Base-by-base conservation (phyloP, 1,139 yeast species). In the Candida neerlandica region DNA sequence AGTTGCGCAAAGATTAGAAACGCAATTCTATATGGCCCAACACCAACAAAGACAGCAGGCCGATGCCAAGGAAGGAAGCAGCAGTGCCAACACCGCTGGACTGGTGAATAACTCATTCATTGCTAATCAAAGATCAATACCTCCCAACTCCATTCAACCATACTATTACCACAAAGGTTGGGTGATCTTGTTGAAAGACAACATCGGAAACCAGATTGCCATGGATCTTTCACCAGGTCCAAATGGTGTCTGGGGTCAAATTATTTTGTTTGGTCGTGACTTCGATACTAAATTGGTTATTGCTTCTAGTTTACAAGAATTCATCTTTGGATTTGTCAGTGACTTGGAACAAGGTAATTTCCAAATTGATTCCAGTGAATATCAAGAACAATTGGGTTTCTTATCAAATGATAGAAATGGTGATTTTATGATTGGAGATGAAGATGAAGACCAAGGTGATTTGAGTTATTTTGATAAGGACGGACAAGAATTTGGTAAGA, bases 171-270 rank as follows among this genome's bases (percentile, higher is more conserved):
- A 82, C 60, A 77, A 77, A 46, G 78, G 82, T 6, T 84, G 88
- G 89, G 70, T 84, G 46, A 85, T 86, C 9, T 63, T 84, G 49
- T 75, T 79, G 27, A 80, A 77, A 57, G 89, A 84, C 62, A 75
- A 71, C 47, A 75, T 70, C 50, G 89, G 89, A 39, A 84, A 84
- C 60, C 81, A 82, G 63, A 69, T 84, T 51, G 89, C 86, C 2
- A 60, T 84, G 43, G 89, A 84, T 65, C 69, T 84, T 47, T 77
- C 82, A 2, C 88, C 89, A 0, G 86, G 86, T 3, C 80, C 84
- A 23, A 69, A 66, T 32, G 89, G 89, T 42, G 65, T 65, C 54
- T 75, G 82, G 78, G 88, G 89, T 21, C 89, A 84, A 64, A 68
- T 84, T 15, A 83, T 84, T 50, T 64, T 82, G 41, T 84, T 79